Percentiles rank a stretch among this genome's conserved stretches.
Conservation (phyloP, 2,329 filamentous ascomycete species). For the Fusarium austroafricanum region DNA sequence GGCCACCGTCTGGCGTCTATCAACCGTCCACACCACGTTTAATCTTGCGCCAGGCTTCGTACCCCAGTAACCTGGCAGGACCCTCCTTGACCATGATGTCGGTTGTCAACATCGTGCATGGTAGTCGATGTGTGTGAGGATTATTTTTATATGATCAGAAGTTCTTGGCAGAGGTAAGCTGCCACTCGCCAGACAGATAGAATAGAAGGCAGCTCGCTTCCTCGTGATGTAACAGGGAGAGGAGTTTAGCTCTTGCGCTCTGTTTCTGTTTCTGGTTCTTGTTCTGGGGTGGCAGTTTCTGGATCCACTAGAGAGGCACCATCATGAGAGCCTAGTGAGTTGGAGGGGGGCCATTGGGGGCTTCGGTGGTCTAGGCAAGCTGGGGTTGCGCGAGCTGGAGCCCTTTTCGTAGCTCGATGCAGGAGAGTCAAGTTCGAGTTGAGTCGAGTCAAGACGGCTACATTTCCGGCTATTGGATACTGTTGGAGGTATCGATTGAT, state of each 20-base stretch:
- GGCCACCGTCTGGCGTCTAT: constrained; percentile 41
- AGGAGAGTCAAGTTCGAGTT: constrained; percentile 16
- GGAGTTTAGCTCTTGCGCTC: background rate
- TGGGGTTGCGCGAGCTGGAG: constrained; percentile 39
- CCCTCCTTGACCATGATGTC: constrained; percentile 27
- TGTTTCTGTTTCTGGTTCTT: constrained; percentile 7
- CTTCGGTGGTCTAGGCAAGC: constrained; percentile 42
- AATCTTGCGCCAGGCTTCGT: constrained; percentile 13
- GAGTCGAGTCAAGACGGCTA: constrained; percentile 11
- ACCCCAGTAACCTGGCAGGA: constrained; percentile 8
- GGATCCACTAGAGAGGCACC: constrained; percentile 31
- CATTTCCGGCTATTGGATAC: constrained; percentile 34
- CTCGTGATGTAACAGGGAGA: constrained; percentile 10
- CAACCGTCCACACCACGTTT: constrained; percentile 41
- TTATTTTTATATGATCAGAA: constrained; percentile 1
- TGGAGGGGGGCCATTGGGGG: constrained; percentile 34
- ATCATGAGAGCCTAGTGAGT: constrained; percentile 30
- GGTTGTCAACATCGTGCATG: background rate
- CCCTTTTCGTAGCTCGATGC: constrained; percentile 39
- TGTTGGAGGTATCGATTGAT: constrained; percentile 9
- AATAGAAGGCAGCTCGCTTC: background rate
- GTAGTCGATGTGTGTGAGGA: background rate
- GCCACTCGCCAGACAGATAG: background rate
- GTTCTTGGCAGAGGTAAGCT: background rate
- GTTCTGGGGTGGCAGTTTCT: constrained; percentile 19